These are phyloP conservation scores for Megacollybia marginata DNA, from an alignment of 768 basidiomycete species.

Conservation along the genomic window DNA sequence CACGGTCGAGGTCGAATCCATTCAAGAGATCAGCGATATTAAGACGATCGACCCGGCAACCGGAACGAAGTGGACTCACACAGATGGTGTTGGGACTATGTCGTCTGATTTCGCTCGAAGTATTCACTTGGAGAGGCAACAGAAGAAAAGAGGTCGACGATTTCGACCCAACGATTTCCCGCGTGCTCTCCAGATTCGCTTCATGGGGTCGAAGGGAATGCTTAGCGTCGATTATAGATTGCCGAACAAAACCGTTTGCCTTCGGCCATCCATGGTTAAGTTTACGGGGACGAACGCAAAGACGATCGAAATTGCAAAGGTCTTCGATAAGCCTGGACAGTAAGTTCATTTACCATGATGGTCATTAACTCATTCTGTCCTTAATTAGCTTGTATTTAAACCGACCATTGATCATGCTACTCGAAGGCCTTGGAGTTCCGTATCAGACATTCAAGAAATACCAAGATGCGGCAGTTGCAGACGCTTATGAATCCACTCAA, in stretches of 20 bases:
- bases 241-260: constrained; percentile 37
- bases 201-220: constrained; percentile 62
- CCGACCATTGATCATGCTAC: constrained; percentile 60
- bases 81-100: constrained; percentile 66
- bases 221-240: constrained; percentile 42
- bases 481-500: constrained; percentile 33
- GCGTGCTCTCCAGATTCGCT: constrained; percentile 52
- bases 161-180: constrained; percentile 28
- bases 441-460: constrained; percentile 44
- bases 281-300: constrained; percentile 42
- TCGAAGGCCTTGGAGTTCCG: constrained; percentile 51
- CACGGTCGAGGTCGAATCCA: constrained; percentile 37
- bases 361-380: background rate
- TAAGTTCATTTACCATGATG: constrained; percentile 18
- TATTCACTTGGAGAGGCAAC: background rate
- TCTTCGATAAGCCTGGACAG: constrained; percentile 51
- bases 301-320: constrained; percentile 55
- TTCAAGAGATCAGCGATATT: constrained; percentile 26
- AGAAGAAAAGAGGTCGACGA: background rate
- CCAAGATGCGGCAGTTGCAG: constrained; percentile 43
- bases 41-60: constrained; percentile 6
- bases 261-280: constrained; percentile 63
- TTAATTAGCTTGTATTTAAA: constrained; percentile 32
- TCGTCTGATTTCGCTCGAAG: constrained; percentile 45
- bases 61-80: constrained; percentile 30